Evolutionary conservation across 495 filamentous ascomycete genomes (phyloP).

Genomic region (Copromyces sp.): DNA sequence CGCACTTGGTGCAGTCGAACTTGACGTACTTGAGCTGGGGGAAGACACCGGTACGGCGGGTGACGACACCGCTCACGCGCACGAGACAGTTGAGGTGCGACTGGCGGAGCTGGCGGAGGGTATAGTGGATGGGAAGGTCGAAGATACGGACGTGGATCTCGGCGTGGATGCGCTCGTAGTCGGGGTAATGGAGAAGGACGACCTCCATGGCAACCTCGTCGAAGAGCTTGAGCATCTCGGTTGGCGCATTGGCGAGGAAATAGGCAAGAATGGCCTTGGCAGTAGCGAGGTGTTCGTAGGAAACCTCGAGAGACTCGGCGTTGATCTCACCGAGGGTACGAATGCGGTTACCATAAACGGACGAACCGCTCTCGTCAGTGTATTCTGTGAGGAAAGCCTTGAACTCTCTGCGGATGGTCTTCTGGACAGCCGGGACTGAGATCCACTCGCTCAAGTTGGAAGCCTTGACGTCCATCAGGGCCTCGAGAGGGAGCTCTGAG

Average conservation of each 20-base stretch:
- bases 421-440: conserved; percentile 76
- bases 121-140: conserved; percentile 88
- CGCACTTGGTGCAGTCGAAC: conserved; percentile 93
- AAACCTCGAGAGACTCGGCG: conserved; percentile 91
- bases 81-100: conserved; percentile 95
- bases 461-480: conserved; percentile 87
- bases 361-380: conserved; percentile 73
- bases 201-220: conserved; percentile 96
- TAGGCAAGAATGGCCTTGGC: conserved; percentile 96
- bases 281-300: conserved; percentile 79
- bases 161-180: conserved; percentile 94
- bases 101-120: conserved; percentile 93
- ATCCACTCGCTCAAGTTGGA: conserved; percentile 92
- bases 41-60: conserved; percentile 92
- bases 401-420: conserved; percentile 92
- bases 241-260: conserved; percentile 91
- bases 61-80: conserved; percentile 90
- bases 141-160: conserved; percentile 98
- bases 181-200: conserved; percentile 87
- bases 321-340: conserved; percentile 92
- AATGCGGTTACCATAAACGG: conserved; percentile 89
- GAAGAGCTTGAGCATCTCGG: conserved; percentile 89
- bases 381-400: conserved; percentile 96
- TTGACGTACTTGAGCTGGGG: conserved; percentile 97
- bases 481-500: conserved; percentile 85